These are phyloP conservation scores for Ophiosphaerella korrae DNA, from an alignment of 2,329 filamentous ascomycete species.

Conservation along the genomic window DNA sequence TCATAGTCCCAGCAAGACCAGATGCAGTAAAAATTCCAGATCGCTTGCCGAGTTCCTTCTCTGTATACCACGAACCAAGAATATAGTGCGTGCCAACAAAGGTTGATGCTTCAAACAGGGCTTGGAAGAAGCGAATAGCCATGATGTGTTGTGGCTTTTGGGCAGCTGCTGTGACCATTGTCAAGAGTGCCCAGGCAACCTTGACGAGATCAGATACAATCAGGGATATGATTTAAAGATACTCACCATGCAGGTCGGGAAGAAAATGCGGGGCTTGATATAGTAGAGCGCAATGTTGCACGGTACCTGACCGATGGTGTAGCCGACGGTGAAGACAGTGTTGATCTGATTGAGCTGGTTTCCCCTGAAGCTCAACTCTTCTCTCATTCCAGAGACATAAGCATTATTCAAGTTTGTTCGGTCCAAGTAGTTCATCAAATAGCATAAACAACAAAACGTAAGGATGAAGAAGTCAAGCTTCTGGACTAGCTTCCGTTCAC, in stretches of 20 bases:
- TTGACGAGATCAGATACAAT: slow-evolving; percentile 11
- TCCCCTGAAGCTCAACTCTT: slow-evolving; percentile 46
- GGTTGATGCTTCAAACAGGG: slow-evolving; percentile 61
- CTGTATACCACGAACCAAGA: slow-evolving; percentile 66
- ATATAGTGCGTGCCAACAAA: slow-evolving; percentile 65
- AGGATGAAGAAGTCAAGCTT: slow-evolving; percentile 70
- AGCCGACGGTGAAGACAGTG: slow-evolving; percentile 45
- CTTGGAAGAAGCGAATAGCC: slow-evolving; percentile 62
- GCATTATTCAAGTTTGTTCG: slow-evolving; percentile 51
- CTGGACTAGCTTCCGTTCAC: slow-evolving; percentile 55
- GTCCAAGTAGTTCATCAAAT: slow-evolving; percentile 44
- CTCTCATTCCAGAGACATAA: slow-evolving; percentile 51
- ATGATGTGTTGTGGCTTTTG: slow-evolving; percentile 61
- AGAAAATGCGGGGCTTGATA: slow-evolving; percentile 66
- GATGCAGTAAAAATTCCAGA: slow-evolving; percentile 66
- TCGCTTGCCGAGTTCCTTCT: slow-evolving; percentile 65
- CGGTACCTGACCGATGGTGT: slow-evolving; percentile 59
- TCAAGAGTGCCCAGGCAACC: slow-evolving; percentile 65
- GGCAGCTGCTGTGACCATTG: slow-evolving; percentile 63
- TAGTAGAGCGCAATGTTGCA: slow-evolving; percentile 62
- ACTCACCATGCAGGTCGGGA: slow-evolving; percentile 64
- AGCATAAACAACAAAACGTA: slow-evolving; percentile 64
- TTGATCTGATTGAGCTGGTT: slow-evolving; percentile 56
- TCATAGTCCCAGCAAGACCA: slow-evolving; percentile 65
- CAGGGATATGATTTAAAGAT: not conserved